Evolutionary conservation across 805 yeast genomes (phyloP).

Genomic region (Pichia cabralensis): DNA sequence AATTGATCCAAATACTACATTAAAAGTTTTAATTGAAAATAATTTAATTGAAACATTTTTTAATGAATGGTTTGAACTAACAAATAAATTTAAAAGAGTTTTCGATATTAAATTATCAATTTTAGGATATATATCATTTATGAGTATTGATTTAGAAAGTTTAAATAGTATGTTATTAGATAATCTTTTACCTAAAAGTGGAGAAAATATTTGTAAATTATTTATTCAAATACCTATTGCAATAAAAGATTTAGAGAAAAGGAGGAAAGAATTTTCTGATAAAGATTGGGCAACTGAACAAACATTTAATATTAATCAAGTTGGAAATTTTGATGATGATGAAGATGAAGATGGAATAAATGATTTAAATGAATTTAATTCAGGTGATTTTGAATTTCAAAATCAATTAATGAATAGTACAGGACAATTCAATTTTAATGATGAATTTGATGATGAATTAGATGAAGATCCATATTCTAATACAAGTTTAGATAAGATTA

Average conservation of each 20-base stretch:
- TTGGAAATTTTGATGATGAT: slow-evolving; percentile 16
- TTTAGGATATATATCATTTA: slow-evolving; percentile 52
- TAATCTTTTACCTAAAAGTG: slow-evolving; percentile 36
- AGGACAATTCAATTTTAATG: slow-evolving; percentile 31
- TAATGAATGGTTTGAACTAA: slow-evolving; percentile 52
- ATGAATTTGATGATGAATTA: slow-evolving; percentile 64
- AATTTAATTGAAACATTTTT: slow-evolving; percentile 43
- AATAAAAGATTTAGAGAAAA: slow-evolving; percentile 50
- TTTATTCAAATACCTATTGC: slow-evolving; percentile 65
- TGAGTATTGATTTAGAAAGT: slow-evolving; percentile 19
- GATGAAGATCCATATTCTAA: slow-evolving; percentile 76
- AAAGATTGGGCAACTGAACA: slow-evolving; percentile 12
- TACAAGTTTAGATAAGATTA: slow-evolving; percentile 68
- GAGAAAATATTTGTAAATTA: slow-evolving; percentile 39
- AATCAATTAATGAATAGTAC: slow-evolving; percentile 24
- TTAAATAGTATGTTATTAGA: slow-evolving; percentile 20
- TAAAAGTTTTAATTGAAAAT: slow-evolving; percentile 38
- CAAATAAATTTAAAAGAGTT: slow-evolving; percentile 53
- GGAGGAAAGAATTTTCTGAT: slow-evolving; percentile 41
- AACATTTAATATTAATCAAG: slow-evolving; percentile 10
- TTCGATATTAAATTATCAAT: slow-evolving; percentile 72
- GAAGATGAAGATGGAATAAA: slow-evolving; percentile 19
- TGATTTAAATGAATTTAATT: slow-evolving; percentile 23
- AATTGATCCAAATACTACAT: slow-evolving; percentile 45
- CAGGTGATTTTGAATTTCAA: slow-evolving; percentile 27